Evolutionary conservation across 768 basidiomycete species (phyloP).

Genomic region (Xerocomus spinulosus): DNA sequence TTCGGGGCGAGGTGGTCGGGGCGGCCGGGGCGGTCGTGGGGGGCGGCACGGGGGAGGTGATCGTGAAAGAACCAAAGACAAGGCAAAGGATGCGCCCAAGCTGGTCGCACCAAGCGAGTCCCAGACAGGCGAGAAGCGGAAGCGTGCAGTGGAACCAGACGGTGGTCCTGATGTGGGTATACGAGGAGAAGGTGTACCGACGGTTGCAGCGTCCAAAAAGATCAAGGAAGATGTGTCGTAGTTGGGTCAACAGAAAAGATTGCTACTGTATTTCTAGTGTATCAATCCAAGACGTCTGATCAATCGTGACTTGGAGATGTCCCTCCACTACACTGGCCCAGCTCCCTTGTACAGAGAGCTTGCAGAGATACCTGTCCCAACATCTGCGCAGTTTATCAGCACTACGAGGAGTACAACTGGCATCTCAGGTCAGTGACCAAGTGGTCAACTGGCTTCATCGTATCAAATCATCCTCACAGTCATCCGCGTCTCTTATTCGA

Average conservation of each 20-base stretch:
- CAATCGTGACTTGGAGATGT: not conserved
- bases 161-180: slow-evolving; percentile 67
- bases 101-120: slow-evolving; percentile 35
- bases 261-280: slow-evolving; percentile 3
- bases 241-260: not conserved
- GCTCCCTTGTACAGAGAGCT: slow-evolving; percentile 33
- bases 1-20: slow-evolving; percentile 41
- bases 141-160: slow-evolving; percentile 72
- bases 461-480: slow-evolving; percentile 20
- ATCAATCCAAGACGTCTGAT: slow-evolving; percentile 13
- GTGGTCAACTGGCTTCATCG: too few species aligned
- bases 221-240: slow-evolving; percentile 36
- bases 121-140: slow-evolving; percentile 66
- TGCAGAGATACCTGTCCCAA: slow-evolving; percentile 38
- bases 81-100: slow-evolving; percentile 17
- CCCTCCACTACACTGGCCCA: slow-evolving; percentile 18
- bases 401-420: slow-evolving; percentile 7
- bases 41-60: slow-evolving; percentile 25
- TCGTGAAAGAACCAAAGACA: slow-evolving; percentile 14
- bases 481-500: slow-evolving; percentile 42
- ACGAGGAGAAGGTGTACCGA: slow-evolving; percentile 58
- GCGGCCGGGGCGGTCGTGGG: slow-evolving; percentile 39
- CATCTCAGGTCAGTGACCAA: slow-evolving; percentile 13
- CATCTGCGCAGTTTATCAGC: slow-evolving; percentile 33
- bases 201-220: slow-evolving; percentile 38